A percentile compares a stretch with the other conserved stretches of the same genome.
Evolutionary conservation across 2,329 filamentous ascomycete genomes (phyloP).

Genomic region (Botryotinia globosa): DNA sequence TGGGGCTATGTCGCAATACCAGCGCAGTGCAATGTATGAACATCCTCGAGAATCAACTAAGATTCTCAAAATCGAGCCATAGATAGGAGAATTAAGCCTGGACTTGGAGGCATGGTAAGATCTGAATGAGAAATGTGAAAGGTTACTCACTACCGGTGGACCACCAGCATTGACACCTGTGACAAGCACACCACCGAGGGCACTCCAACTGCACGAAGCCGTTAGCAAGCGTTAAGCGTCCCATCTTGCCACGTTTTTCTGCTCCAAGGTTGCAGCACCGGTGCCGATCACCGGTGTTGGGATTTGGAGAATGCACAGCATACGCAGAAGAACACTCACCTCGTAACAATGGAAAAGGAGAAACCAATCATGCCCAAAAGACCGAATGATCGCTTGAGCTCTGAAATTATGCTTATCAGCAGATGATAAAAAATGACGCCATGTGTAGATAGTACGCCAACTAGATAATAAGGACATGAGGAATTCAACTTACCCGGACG

Average conservation of each 20-base stretch:
- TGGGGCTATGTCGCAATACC: constrained; percentile 6
- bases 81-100: constrained; percentile 20
- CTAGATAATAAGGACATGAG: neutral
- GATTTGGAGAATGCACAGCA: constrained; percentile 23
- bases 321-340: constrained; percentile 33
- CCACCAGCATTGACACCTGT: constrained; percentile 55
- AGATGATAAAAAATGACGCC: constrained; percentile 5
- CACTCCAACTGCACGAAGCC: constrained; percentile 47
- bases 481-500: constrained; percentile 27
- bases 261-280: constrained; percentile 5
- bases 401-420: constrained; percentile 36
- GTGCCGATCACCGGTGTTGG: constrained; percentile 20
- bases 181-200: constrained; percentile 54
- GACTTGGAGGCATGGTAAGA: constrained; percentile 3
- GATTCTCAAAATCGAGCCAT: constrained; percentile 11
- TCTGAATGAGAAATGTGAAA: constrained; percentile 13
- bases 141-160: constrained; percentile 45
- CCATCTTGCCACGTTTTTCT: constrained; percentile 23
- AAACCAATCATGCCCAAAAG: constrained; percentile 58
- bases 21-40: constrained; percentile 10
- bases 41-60: neutral
- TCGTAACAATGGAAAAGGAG: constrained; percentile 57
- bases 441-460: neutral
- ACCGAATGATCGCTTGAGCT: constrained; percentile 55
- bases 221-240: constrained; percentile 26